Evolutionary conservation across 139 green algal genomes (phyloP).

Genomic region (Volvox africanus): DNA sequence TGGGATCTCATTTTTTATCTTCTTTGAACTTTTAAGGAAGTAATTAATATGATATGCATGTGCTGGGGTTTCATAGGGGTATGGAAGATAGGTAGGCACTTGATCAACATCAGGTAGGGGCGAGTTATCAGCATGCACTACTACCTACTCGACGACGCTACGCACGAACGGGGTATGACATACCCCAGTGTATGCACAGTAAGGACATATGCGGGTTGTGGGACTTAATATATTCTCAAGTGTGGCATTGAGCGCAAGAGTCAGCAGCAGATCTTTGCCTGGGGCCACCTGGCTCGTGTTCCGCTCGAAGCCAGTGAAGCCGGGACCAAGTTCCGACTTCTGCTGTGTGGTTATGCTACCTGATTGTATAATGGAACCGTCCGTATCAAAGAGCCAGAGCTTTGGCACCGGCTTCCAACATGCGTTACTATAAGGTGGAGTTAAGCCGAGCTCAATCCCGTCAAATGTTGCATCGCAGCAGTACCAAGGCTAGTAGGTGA

Average conservation of each 20-base stretch:
- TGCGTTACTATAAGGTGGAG: neutral
- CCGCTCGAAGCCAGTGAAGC: constrained; percentile 36
- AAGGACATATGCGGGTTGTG: too few relatives aligned
- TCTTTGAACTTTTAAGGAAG: too few relatives aligned
- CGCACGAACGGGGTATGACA: too few relatives aligned
- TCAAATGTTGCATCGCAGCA: constrained; percentile 63
- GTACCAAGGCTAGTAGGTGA: constrained; percentile 30
- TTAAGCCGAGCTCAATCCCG: constrained; percentile 37
- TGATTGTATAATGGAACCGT: constrained; percentile 40
- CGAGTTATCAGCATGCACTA: too few relatives aligned
- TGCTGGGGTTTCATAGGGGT: too few relatives aligned
- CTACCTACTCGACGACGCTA: too few relatives aligned
- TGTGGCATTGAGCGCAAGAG: constrained; percentile 42
- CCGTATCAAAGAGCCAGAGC: constrained; percentile 45
- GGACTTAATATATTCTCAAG: too few relatives aligned
- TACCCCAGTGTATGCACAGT: too few relatives aligned
- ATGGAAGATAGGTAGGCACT: too few relatives aligned
- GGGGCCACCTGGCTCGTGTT: constrained; percentile 25
- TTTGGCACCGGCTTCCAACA: constrained; percentile 32
- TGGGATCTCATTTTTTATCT: too few relatives aligned
- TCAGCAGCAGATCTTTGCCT: constrained; percentile 46
- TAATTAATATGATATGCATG: too few relatives aligned
- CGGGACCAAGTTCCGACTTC: constrained; percentile 31
- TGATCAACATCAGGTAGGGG: too few relatives aligned
- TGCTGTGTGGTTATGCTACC: constrained; percentile 48